Conservation (phyloP, 1,139 yeast species). For the Candida sp. region DNA sequence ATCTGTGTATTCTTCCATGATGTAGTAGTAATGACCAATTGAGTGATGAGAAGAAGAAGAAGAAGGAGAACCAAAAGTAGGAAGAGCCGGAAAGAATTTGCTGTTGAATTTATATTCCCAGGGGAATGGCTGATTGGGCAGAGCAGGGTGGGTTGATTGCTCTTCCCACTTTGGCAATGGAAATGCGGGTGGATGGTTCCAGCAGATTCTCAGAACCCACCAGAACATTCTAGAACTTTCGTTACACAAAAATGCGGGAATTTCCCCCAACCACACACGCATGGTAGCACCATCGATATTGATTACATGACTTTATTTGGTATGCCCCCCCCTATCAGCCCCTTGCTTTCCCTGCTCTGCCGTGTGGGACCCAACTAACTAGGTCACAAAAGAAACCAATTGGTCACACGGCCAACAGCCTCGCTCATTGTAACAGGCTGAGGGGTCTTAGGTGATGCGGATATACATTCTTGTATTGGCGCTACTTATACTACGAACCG, state of each 20-base stretch:
- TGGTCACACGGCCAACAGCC: no score
- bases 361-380: no score
- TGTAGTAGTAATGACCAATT: not conserved
- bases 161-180: not conserved
- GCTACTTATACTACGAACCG: not conserved
- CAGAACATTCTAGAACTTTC: slow-evolving; percentile 6
- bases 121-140: not conserved
- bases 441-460: not conserved
- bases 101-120: not conserved
- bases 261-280: no score
- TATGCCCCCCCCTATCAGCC: no score
- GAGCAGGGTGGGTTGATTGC: not conserved
- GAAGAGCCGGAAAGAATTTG: not conserved
- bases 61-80: not conserved
- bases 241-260: not conserved
- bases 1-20: slow-evolving; percentile 81
- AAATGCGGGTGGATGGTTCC: slow-evolving; percentile 1
- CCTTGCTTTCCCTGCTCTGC: no score
- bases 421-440: no score
- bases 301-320: no score
- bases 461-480: not conserved
- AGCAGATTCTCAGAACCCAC: not conserved
- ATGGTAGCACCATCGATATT: not conserved
- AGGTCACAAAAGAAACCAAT: no score
- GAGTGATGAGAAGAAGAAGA: not conserved